Percentiles rank a stretch among this genome's conserved stretches.
These are phyloP conservation scores for Botrytis tulipae DNA, from an alignment of 2,329 filamentous ascomycete genomes.

Conservation along the genomic window DNA sequence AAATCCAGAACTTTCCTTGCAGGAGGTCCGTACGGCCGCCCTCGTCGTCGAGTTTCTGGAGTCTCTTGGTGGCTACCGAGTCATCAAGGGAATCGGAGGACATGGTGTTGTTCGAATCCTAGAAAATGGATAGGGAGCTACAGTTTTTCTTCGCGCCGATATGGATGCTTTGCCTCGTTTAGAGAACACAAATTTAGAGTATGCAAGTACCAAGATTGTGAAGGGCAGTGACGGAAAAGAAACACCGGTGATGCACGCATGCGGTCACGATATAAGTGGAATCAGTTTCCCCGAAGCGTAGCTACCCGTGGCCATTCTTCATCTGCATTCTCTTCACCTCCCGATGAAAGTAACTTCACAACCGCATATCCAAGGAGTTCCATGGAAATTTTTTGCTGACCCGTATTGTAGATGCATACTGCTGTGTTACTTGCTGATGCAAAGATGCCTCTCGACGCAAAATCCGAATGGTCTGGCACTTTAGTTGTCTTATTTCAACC, in stretches of 20 bases:
- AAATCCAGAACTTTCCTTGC: slow-evolving; percentile 58
- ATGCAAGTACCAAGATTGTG: slow-evolving; percentile 47
- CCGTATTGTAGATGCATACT: slow-evolving; percentile 51
- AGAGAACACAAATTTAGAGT: slow-evolving; percentile 54
- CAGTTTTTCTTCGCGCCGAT: slow-evolving; percentile 58
- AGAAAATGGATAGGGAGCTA: slow-evolving; percentile 54
- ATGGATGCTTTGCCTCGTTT: slow-evolving; percentile 59
- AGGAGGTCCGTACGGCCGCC: slow-evolving; percentile 52
- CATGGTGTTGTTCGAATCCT: slow-evolving; percentile 56
- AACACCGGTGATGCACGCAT: slow-evolving; percentile 65
- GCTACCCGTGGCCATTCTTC: too few relatives aligned
- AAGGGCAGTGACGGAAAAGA: slow-evolving; percentile 46
- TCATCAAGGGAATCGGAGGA: slow-evolving; percentile 54
- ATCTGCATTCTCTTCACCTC: too few relatives aligned
- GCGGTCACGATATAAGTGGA: slow-evolving; percentile 54
- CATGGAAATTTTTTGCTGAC: too few relatives aligned
- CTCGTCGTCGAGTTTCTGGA: slow-evolving; percentile 43
- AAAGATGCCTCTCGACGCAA: slow-evolving; percentile 46
- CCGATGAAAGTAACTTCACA: too few relatives aligned
- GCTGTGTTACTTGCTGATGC: slow-evolving; percentile 56
- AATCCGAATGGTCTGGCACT: slow-evolving; percentile 58
- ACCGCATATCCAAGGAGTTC: too few relatives aligned
- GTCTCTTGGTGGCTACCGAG: slow-evolving; percentile 40
- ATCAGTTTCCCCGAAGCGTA: too few relatives aligned
- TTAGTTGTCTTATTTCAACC: slow-evolving; percentile 66